Conservation (phyloP, 1,139 yeast genomes). For the Magnusiomyces suaveolens region DNA sequence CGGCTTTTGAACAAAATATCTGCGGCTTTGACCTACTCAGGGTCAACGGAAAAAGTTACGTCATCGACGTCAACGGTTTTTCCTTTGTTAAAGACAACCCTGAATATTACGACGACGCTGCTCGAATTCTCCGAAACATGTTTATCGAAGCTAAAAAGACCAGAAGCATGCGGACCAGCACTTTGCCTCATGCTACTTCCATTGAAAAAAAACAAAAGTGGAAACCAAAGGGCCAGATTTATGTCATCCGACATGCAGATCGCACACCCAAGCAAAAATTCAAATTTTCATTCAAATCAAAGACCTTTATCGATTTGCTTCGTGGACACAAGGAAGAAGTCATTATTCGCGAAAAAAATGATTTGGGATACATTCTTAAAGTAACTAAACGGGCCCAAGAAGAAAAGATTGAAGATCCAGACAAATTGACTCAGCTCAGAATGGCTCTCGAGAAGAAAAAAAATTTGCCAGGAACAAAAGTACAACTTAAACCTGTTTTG, state of each 20-base stretch:
- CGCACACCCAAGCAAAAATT: conserved; percentile 98
- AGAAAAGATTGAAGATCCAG: conserved; percentile 66
- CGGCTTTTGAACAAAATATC: conserved; percentile 81
- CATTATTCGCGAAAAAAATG: conserved; percentile 81
- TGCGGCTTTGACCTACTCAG: conserved; percentile 94
- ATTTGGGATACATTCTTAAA: conserved; percentile 73
- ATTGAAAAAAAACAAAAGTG: conserved; percentile 90
- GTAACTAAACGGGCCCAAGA: conserved; percentile 77
- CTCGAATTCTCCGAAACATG: conserved; percentile 66
- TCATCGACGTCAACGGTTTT: conserved; percentile 56
- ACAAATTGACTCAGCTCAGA: conserved; percentile 65
- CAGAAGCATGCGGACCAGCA: conserved; percentile 32
- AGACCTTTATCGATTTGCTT: conserved; percentile 71
- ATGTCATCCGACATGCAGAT: conserved; percentile 93
- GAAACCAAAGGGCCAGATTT: conserved; percentile 89
- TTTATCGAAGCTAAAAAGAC: conserved; percentile 53
- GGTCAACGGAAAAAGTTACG: conserved; percentile 27
- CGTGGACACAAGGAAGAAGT: conserved; percentile 96
- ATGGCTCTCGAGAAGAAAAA: conserved; percentile 82
- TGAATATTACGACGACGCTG: conserved; percentile 76
- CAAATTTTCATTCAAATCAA: conserved; percentile 62
- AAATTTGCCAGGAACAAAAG: conserved; percentile 89
- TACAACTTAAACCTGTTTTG: conserved; percentile 85
- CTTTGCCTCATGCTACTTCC: conserved; percentile 20
- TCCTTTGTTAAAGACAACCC: conserved; percentile 92